A percentile compares a stretch with the other conserved stretches of the same genome.
phyloP scores from a whole-genome alignment of 331 rosid species.

The Acacia pycnantha region DNA sequence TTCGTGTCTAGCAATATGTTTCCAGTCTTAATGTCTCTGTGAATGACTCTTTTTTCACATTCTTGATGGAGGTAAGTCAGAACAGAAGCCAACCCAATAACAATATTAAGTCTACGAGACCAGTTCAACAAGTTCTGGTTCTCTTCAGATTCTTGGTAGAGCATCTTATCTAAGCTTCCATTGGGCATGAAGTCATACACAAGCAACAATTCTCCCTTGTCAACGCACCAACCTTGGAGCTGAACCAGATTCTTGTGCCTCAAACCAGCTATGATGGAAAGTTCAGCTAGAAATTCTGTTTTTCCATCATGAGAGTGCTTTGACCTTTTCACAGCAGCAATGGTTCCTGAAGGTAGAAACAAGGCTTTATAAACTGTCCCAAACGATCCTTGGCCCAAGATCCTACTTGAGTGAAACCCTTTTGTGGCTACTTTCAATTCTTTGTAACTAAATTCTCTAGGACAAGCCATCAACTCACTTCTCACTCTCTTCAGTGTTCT shows the following conservation, averaged over 20 bases:
- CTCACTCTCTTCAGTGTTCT: constrained; percentile 45
- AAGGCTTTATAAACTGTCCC: constrained; percentile 85
- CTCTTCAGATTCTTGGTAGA: constrained; percentile 48
- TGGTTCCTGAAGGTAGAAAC: constrained; percentile 41
- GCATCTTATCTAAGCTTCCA: constrained; percentile 63
- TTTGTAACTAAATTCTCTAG: constrained; percentile 65
- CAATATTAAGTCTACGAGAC: constrained; percentile 64
- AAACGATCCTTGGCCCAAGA: constrained; percentile 81
- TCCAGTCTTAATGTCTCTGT: constrained; percentile 77
- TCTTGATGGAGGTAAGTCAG: constrained; percentile 75
- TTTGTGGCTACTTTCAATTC: constrained; percentile 67
- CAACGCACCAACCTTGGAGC: constrained; percentile 89
- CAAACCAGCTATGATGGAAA: constrained; percentile 80
- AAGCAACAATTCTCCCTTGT: constrained; percentile 68
- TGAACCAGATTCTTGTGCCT: constrained; percentile 82
- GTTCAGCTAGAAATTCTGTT: constrained; percentile 69
- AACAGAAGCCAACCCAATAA: constrained; percentile 75
- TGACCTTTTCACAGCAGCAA: constrained; percentile 80
- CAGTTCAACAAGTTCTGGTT: constrained; percentile 40
- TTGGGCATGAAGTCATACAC: constrained; percentile 94
- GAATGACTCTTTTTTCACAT: constrained; percentile 84
- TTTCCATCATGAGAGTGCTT: constrained; percentile 71
- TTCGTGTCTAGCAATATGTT: constrained; percentile 64
- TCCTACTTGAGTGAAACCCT: constrained; percentile 75
- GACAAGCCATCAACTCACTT: constrained; percentile 54